phyloP scores from a whole-genome alignment of 305 asterid genomes.

The Plantago rigida region DNA sequence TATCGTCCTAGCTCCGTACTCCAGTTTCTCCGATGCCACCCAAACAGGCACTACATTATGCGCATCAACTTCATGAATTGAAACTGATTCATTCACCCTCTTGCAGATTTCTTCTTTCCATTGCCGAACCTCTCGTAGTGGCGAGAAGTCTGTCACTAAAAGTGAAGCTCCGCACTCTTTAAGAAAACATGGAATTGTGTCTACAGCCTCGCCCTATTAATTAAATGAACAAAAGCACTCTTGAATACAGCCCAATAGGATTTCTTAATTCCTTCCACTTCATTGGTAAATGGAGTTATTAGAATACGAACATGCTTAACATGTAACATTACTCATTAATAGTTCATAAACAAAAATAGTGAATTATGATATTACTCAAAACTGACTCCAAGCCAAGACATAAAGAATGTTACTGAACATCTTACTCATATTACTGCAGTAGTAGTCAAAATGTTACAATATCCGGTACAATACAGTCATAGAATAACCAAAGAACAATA shows the following conservation, averaged over 20 bases:
- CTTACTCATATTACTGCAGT: too few relatives aligned
- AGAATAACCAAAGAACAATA: too few relatives aligned
- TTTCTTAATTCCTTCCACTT: too few relatives aligned
- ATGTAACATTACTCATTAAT: too few relatives aligned
- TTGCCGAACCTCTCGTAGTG: constrained; percentile 61
- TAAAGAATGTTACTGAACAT: too few relatives aligned
- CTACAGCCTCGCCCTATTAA: constrained; percentile 72
- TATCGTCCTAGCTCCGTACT: constrained; percentile 75
- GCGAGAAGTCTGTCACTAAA: constrained; percentile 89
- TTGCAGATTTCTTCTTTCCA: constrained; percentile 66
- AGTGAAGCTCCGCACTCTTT: constrained; percentile 77
- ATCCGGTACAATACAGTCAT: too few relatives aligned
- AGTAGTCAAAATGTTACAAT: too few relatives aligned
- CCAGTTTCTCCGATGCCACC: constrained; percentile 82
- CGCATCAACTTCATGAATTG: constrained; percentile 82
- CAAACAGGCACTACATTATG: constrained; percentile 86
- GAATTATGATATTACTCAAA: too few relatives aligned
- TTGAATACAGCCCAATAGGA: not conserved
- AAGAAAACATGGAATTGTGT: constrained; percentile 63
- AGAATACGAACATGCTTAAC: too few relatives aligned
- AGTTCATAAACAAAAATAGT: too few relatives aligned
- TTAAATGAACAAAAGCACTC: not conserved
- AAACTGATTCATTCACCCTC: constrained; percentile 47
- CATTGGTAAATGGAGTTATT: too few relatives aligned
- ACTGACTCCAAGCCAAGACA: too few relatives aligned